Percentiles rank a stretch among this genome's conserved stretches.
Evolutionary conservation across 805 yeast genomes (phyloP).

Genomic region (Brettanomyces sp.): DNA sequence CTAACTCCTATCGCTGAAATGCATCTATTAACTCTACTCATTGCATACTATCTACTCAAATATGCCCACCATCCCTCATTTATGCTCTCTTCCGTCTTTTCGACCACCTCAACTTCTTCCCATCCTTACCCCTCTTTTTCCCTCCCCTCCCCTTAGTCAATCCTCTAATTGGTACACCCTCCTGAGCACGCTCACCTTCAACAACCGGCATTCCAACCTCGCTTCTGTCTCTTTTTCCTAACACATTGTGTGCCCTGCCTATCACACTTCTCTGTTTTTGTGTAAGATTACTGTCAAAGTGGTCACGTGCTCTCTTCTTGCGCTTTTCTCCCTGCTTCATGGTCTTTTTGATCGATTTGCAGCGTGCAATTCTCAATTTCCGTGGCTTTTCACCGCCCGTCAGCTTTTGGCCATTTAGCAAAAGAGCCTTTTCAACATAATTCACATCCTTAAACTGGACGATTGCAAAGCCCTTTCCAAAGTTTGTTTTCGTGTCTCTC

Average conservation of each 20-base stretch:
- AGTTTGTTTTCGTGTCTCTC: constrained; percentile 85
- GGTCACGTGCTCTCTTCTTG: constrained; percentile 13
- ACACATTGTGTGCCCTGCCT: constrained; percentile 68
- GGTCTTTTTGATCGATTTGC: constrained; percentile 31
- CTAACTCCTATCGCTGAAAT: too few relatives aligned
- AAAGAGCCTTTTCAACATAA: constrained; percentile 71
- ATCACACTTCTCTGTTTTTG: constrained; percentile 66
- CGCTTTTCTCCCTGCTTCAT: constrained; percentile 10
- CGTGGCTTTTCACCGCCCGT: constrained; percentile 30
- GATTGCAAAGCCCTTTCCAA: constrained; percentile 96
- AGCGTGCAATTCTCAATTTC: constrained; percentile 68
- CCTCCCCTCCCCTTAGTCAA: constrained; percentile 49
- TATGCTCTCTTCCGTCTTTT: constrained; percentile 21
- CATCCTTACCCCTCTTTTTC: constrained; percentile 31
- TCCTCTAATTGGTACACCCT: constrained; percentile 54
- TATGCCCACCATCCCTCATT: not conserved
- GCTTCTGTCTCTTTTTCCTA: constrained; percentile 75
- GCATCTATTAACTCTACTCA: too few relatives aligned
- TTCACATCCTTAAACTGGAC: constrained; percentile 75
- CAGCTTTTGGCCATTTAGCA: constrained; percentile 62
- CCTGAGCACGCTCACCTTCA: constrained; percentile 75
- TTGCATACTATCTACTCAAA: too few relatives aligned
- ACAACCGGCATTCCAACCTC: constrained; percentile 49
- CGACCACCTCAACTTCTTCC: constrained; percentile 36
- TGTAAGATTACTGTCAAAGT: constrained; percentile 27